Evolutionary conservation across 305 asterid species (phyloP).

Genomic region (Vinca major): DNA sequence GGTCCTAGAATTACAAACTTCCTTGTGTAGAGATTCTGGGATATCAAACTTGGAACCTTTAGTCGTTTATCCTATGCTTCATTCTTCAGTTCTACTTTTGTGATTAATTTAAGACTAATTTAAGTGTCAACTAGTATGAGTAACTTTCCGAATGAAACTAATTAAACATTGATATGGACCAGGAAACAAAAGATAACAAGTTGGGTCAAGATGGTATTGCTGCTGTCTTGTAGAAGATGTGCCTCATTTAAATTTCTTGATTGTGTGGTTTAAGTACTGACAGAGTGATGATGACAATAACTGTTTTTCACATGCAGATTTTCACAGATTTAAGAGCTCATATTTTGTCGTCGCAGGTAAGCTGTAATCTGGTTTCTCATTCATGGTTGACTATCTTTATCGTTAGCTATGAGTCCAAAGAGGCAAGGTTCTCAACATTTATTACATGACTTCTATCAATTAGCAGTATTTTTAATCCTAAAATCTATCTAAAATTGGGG

Average conservation of each 20-base stretch:
- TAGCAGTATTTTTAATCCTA: neutral
- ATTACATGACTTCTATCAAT: neutral
- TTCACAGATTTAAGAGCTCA: slow-evolving; percentile 75
- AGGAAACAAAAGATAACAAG: neutral
- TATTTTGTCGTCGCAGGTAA: slow-evolving; percentile 80
- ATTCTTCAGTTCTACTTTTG: neutral
- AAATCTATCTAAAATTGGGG: neutral
- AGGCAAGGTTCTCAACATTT: neutral
- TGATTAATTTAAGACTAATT: neutral
- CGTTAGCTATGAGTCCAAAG: neutral
- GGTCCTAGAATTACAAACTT: neutral
- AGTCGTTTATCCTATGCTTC: neutral
- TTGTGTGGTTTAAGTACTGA: neutral
- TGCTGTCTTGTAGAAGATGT: neutral
- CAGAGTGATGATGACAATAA: neutral
- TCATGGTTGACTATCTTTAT: neutral
- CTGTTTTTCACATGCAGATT: slow-evolving; percentile 47
- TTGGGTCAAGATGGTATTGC: neutral
- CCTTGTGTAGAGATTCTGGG: neutral
- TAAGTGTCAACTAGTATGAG: neutral
- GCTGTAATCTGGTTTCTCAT: neutral
- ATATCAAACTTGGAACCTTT: neutral
- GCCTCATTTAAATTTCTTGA: neutral
- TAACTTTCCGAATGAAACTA: neutral
- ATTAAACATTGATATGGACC: neutral